Base-by-base conservation (phyloP, 83 land plant genomes). In the Picea abies region DNA sequence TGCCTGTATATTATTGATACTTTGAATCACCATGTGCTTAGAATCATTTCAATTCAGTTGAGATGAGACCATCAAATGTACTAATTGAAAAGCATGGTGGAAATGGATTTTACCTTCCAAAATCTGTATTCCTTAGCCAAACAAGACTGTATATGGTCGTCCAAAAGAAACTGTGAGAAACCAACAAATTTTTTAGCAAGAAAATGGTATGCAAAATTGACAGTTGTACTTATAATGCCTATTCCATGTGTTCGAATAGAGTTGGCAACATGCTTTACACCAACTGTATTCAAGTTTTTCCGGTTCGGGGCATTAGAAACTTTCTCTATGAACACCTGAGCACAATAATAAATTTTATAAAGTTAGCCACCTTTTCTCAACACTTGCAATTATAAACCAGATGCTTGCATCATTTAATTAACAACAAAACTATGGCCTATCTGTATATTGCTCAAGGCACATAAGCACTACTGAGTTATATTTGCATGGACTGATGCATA, bases 251-350 rank as follows among this genome's bases (percentile, higher is more conserved):
- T 69, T 32, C 82, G 52, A 56, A 84, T 60, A 47, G 78, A 84
- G 63, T 32, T 49, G 16, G 77, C 76, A 37, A 64, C 63, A 49
- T 84, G 83, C 60, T 80, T 81, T 15, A 80, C 85, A 84, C 79
- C 66, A 69, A 84, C 61, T 20, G 81, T 60, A 58, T 75, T 84
- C 32, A 84, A 61, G 63, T 69, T 58, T 73, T 84, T 84, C 76
- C 76, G 60, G 19, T 60, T 41, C 25, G 15, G 81, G 58, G 49
- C 76, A 58, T 67, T 80, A 4, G 67, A 66, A 41, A 61, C 44
- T 23, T 68, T 84, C 82, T 84, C 85, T 67, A 84, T 84, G 49
- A 84, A 84, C 11, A 84, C 76, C 85, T 84, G 64, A 26, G 60
- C 12, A 39, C 32, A 72, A 81, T 22, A 66, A 32, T 41, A 72